Evolutionary conservation across 257 asterid species (phyloP).

Genomic region (Lycium ferocissimum): DNA sequence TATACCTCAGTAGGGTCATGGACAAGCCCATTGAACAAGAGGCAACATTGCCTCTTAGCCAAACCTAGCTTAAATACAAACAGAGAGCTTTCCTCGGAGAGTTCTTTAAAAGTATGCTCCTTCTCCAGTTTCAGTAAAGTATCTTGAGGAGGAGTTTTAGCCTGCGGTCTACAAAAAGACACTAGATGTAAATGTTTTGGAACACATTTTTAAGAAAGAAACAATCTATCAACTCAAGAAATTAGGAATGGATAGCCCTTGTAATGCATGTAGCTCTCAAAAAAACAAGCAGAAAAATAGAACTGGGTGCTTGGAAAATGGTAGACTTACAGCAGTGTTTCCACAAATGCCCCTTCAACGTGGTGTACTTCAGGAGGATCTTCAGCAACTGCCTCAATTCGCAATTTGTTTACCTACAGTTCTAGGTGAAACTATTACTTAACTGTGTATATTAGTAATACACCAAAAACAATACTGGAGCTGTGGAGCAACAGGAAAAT

Average conservation of each 20-base stretch:
- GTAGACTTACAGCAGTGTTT: constrained; percentile 75
- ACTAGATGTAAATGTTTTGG: constrained; percentile 4
- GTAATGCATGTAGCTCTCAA: constrained; percentile 23
- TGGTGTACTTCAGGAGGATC: constrained; percentile 83
- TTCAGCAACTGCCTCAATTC: constrained; percentile 73
- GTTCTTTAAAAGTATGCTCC: constrained; percentile 68
- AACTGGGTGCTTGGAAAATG: constrained; percentile 21
- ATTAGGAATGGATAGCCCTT: neutral
- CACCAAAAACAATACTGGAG: constrained; percentile 15
- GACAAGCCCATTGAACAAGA: constrained; percentile 97
- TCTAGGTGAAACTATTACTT: constrained; percentile 19
- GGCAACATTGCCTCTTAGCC: constrained; percentile 78
- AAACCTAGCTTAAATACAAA: constrained; percentile 88
- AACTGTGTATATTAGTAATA: constrained; percentile 27
- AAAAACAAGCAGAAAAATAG: constrained; percentile 28
- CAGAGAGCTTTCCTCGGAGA: constrained; percentile 74
- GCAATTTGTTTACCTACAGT: constrained; percentile 80
- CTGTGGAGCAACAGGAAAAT: neutral
- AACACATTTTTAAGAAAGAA: neutral
- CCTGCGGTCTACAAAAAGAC: constrained; percentile 65
- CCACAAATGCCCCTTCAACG: constrained; percentile 97
- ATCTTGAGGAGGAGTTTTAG: constrained; percentile 88
- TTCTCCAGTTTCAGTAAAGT: constrained; percentile 77
- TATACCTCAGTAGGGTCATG: constrained; percentile 83
- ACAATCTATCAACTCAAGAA: neutral